Conservation (phyloP, 2,329 filamentous ascomycete species). For the Fusarium sp. region DNA sequence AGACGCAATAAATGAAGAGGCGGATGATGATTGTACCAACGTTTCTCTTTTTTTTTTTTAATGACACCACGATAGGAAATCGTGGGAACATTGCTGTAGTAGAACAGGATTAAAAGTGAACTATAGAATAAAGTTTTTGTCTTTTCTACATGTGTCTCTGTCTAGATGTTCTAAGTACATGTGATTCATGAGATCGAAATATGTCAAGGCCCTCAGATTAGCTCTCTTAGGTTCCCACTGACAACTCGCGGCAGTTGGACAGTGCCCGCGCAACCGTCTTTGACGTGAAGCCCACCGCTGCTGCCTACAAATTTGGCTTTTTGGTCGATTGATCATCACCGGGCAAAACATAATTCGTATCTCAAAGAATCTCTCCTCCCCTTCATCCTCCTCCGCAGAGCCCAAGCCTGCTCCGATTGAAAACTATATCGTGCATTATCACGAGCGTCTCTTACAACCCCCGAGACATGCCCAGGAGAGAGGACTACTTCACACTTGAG, state of each 20-base stretch:
- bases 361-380: constrained; percentile 9
- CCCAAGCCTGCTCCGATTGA: constrained; percentile 64
- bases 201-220: constrained; percentile 63
- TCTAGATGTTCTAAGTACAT: background rate
- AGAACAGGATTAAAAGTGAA: constrained; percentile 41
- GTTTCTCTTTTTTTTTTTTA: constrained; percentile 24
- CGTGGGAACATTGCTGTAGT: constrained; percentile 28
- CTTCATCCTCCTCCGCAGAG: background rate
- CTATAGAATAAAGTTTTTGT: constrained; percentile 40
- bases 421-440: constrained; percentile 61
- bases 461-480: background rate
- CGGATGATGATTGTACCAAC: constrained; percentile 29
- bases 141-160: constrained; percentile 12
- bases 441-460: constrained; percentile 38
- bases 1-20: constrained; percentile 57
- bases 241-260: constrained; percentile 55
- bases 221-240: constrained; percentile 67
- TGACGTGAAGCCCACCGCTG: constrained; percentile 47
- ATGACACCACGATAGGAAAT: constrained; percentile 18
- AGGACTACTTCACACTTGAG: constrained; percentile 37
- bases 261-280: constrained; percentile 17
- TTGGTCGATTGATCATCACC: constrained; percentile 66
- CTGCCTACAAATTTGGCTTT: constrained; percentile 70
- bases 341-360: constrained; percentile 49
- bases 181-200: constrained; percentile 25